These are phyloP conservation scores for Coemansia furcata DNA, from an alignment of 192 early-diverging fungal genomes.

Conservation along the genomic window DNA sequence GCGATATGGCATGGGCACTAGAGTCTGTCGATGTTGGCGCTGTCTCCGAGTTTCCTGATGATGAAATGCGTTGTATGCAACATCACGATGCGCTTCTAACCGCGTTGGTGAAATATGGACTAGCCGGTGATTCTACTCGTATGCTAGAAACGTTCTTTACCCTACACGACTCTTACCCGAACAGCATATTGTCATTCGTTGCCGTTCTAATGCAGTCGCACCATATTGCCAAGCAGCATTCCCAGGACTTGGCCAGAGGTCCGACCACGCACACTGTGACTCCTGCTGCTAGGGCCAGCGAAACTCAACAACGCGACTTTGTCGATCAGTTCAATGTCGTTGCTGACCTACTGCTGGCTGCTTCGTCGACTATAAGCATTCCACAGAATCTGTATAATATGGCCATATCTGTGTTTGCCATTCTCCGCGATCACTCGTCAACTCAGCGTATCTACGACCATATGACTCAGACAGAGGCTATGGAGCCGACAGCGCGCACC, in stretches of 20 bases:
- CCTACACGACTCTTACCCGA: background rate
- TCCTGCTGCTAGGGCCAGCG: background rate
- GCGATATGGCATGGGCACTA: background rate
- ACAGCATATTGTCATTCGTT: slow-evolving; percentile 11
- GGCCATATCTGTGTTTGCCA: slow-evolving; percentile 33
- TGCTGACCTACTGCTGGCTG: slow-evolving; percentile 4
- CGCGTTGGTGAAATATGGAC: background rate
- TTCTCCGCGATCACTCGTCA: slow-evolving; percentile 16
- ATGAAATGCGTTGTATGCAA: background rate
- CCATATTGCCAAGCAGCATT: slow-evolving; percentile 6
- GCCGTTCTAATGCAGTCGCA: slow-evolving; percentile 12
- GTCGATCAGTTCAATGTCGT: background rate
- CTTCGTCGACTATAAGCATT: background rate
- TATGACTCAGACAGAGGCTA: slow-evolving; percentile 11
- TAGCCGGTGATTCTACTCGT: background rate
- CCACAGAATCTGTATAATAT: slow-evolving; percentile 36
- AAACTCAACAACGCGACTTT: background rate
- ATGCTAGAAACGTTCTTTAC: slow-evolving; percentile 21
- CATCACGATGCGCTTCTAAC: slow-evolving; percentile 6
- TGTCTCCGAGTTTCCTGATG: background rate
- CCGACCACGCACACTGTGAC: background rate
- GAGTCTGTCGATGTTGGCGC: background rate
- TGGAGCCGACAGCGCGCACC: slow-evolving; percentile 34
- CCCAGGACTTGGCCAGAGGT: background rate
- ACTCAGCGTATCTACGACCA: slow-evolving; percentile 35